Base-by-base conservation (phyloP, 345 rosid species). In the Rhodamnia rubescens region DNA sequence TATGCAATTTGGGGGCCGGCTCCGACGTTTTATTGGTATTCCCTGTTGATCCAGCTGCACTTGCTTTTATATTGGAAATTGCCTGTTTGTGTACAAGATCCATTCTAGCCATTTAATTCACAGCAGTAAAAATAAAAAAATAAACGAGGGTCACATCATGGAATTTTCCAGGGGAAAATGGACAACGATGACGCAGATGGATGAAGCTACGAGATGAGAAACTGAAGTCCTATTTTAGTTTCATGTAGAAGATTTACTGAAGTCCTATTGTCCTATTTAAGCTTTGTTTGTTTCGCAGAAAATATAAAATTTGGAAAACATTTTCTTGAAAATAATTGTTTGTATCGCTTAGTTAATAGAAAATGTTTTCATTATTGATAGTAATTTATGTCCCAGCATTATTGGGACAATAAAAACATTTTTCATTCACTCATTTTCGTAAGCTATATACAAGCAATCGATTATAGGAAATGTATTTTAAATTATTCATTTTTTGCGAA, bases 31-130 rank as follows among this genome's bases (percentile, higher is more conserved):
- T 85, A 83, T 50, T 90, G 85, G 78, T 88, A 74, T 74, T 80
- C 11, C 86, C 88, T 44, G 87, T 86, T 20, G 21, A 64, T 36
- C 89, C 92, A 24, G 92, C 90, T 64, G 95, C 98, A 90, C 91
- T 94, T 86, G 94, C 96, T 90, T 91, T 96, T 42, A 93, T 57
- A 85, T 88, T 89, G 85, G 87, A 86, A 56, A 94, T 90, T 36
- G 98, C 98, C 98, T 96, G 91, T 54, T 3, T 74, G 87, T 75
- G 85, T 42, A 91, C 8, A 50, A 75, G 36, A 44, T 47, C 83
- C 54, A 74, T 55, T 85, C 54, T 42, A 83, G 78, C 6, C 54
- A 56, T 40, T 53, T 53, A 50, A 75, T 18, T 40, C 55, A 85
- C 22, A 24, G n/a, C 51, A 44, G 82, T 26, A 29, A 29, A 20